A percentile compares a stretch with the other conserved stretches of the same genome.
These are phyloP conservation scores for Simplicillium sp. DNA, from an alignment of 2,329 filamentous ascomycete genomes.

Conservation along the genomic window DNA sequence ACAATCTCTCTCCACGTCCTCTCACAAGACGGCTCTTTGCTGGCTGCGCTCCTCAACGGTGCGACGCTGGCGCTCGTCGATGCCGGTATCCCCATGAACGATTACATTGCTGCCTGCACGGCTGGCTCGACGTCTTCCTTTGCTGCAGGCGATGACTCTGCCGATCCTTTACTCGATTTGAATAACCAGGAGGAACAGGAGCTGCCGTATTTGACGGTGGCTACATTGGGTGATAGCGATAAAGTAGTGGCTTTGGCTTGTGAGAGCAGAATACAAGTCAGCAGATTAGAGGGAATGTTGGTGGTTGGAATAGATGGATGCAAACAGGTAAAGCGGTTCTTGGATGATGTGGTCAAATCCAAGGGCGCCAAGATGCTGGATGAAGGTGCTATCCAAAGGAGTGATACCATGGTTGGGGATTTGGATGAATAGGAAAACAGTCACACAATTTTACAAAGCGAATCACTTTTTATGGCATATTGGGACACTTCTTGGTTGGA, in stretches of 20 bases:
- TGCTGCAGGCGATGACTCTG: constrained; percentile 53
- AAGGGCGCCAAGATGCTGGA: constrained; percentile 57
- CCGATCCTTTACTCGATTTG: constrained; percentile 72
- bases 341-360: constrained; percentile 71
- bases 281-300: constrained; percentile 81
- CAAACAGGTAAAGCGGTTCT: constrained; percentile 69
- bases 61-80: constrained; percentile 86
- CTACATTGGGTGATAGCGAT: constrained; percentile 64
- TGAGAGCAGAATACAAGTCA: constrained; percentile 80
- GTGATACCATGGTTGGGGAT: constrained; percentile 40
- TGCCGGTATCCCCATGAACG: constrained; percentile 89
- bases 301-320: constrained; percentile 88
- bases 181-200: constrained; percentile 79
- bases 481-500: too few species aligned
- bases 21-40: constrained; percentile 78
- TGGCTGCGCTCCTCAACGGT: constrained; percentile 86
- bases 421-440: constrained; percentile 26
- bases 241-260: constrained; percentile 72
- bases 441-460: too few species aligned
- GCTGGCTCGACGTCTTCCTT: constrained; percentile 68
- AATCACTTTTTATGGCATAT: too few species aligned
- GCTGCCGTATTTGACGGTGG: constrained; percentile 79
- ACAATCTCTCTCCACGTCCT: constrained; percentile 78
- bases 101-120: constrained; percentile 83
- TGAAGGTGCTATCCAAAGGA: constrained; percentile 41